phyloP scores from a whole-genome alignment of 176 grass and related monocot genomes.

The maize (Zea mays) region Zm-B73-REFERENCE-NAM-5.0 NC_050097.1:213546001-213546500 shows the following conservation, averaged over 20 bases:
- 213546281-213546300: constrained; percentile 24
- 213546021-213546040: constrained; percentile 23
- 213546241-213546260: constrained; percentile 77
- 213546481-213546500: constrained; percentile 20
- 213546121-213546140: constrained; percentile 28
- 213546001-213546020: constrained; percentile 24
- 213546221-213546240: constrained; percentile 73
- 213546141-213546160: constrained; percentile 46
- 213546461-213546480: constrained; percentile 16
- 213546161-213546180: constrained; percentile 57
- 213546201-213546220: constrained; percentile 81
- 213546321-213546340: constrained; percentile 5
- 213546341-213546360: constrained; percentile 41
- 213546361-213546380: constrained; percentile 44
- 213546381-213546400: constrained; percentile 45
- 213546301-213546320: constrained; percentile 1
- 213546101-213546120: constrained; percentile 8
- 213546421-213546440: constrained; percentile 21
- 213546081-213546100: not conserved
- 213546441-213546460: constrained; percentile 36
- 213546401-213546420: constrained; percentile 58
- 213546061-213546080: too few species aligned
- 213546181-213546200: constrained; percentile 61
- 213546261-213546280: constrained; percentile 81
- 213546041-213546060: constrained; percentile 16